Base-by-base conservation (phyloP, 495 filamentous ascomycete genomes). In the Tetracladium marchalianum region DNA sequence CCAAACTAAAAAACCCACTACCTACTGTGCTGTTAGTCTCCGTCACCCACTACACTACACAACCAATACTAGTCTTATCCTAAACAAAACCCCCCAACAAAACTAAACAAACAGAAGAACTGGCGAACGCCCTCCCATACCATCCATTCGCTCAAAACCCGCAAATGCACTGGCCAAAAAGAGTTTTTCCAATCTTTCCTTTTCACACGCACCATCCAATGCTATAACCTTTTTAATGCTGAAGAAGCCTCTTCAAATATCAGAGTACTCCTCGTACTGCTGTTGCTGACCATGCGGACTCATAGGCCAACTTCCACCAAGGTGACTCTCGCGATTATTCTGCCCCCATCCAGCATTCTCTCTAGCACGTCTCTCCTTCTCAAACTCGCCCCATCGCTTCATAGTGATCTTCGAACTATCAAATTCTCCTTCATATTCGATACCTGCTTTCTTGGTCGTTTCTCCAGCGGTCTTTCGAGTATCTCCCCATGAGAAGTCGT, bases 401-500 rank as follows among this genome's bases (percentile, higher is more conserved):
- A 97, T 95, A 33, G 90, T 95, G 57, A 97, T 97, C 77, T 94
- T 92, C 60, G 82, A 89, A 61, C 85, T 92, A 58, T 97, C 90
- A 63, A 97, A 97, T 64, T 96, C 90, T 47, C 93, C 93, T 67
- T 97, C 90, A 46, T 82, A 83, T 52, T 87, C 87, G 24, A 84
- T 82, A 36, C 85, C 85, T 1, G 78, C 78, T 53, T 73, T 73
- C 69, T 87, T 86, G 9, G 75, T 79, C 69, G 87, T 87, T 57
- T 93, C 93, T 2, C 88, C 90, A 1, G 81, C 88, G 11, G 90
- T 95, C 77, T 97, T 93, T 22, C 93, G 79, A 22, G 93, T 99
- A 55, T 99, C 93, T 51, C 93, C 93, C 92, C 93, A 99, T 58
- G 85, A 92, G 71, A 99, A 99, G 66, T 99, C 93, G 58, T 99